Conservation (phyloP, 2,329 filamentous ascomycete species). For the Fusarium heterosporum region DNA sequence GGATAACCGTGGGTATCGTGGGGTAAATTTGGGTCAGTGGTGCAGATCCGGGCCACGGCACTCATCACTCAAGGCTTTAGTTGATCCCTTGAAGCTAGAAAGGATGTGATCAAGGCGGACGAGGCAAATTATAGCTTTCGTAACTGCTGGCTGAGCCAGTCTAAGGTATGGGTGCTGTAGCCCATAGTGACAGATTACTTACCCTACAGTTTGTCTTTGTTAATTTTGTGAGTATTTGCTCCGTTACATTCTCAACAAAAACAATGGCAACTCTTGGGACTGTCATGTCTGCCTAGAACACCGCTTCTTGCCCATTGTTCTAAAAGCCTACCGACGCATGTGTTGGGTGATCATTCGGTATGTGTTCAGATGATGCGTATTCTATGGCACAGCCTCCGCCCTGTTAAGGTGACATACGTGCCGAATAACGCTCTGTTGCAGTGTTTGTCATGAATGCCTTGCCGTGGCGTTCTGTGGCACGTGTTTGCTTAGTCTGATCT, state of each 20-base stretch:
- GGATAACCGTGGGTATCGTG: conserved; percentile 26
- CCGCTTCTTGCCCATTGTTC: neutral
- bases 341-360: neutral
- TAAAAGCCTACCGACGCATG: neutral
- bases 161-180: neutral
- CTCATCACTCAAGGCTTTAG: conserved; percentile 24
- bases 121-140: neutral
- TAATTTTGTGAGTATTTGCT: neutral
- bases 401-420: conserved; percentile 18
- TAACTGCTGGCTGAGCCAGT: neutral
- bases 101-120: neutral
- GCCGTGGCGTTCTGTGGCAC: conserved; percentile 8
- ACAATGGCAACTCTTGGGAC: neutral
- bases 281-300: neutral
- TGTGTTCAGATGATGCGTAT: neutral
- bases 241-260: no score
- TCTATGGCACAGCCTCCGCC: conserved; percentile 34
- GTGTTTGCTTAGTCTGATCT: conserved; percentile 13
- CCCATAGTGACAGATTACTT: neutral
- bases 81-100: neutral
- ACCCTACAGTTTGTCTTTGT: neutral
- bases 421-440: neutral
- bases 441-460: conserved; percentile 17
- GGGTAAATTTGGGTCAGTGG: conserved; percentile 7
- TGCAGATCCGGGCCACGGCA: conserved; percentile 21